Evolutionary conservation across 1,284 basidiomycete species (phyloP), one percentile per base, ranked within the genome.

Genomic region (Marasmius oreades): DNA sequence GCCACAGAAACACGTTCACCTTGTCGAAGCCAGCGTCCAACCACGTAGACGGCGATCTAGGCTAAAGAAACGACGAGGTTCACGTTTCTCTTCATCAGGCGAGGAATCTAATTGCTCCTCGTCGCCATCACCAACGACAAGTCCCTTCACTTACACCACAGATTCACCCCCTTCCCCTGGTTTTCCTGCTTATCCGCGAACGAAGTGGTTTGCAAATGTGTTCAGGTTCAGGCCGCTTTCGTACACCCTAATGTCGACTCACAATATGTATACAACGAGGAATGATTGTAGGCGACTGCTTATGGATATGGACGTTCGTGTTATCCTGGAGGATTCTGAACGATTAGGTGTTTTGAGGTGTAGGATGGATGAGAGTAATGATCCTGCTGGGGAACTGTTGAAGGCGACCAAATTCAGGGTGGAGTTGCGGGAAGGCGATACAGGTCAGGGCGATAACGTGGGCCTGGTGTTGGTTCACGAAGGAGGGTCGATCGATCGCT

Each of bases 151-250:
- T 18, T 56, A 50, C 50, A 18, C 47, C 47, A 77, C 66, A 77
- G 77, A 14, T 77, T 77, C 37, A 73, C 72, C 20, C 69, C 73
- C 24, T 77, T 77, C 16, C 79, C 68, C 31, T 3, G 82, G 82
- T 7, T 72, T 77, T 10, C 4, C 4, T 31, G 28, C 28, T 10
- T 74, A 77, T 4, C 82, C 82, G 7, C 90, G 88, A 69, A 84
- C 89, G 50, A 85, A 84, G 56, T 98, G 95, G 95, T 86, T 98
- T 62, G 84, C 86, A 53, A 90, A 88, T 61, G 80, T 97, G 47
- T 96, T 98, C 81, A 90, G 86, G 67, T 88, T 92, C 77, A 92
- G 88, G 66, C 85, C 91, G 0, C 76, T 82, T 16, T 79, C 77
- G 14, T 86, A 85, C 69, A 75, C 74, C 43, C 72, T 93, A 1